phyloP scores from a whole-genome alignment of 306 rosid species.

The Albizia julibrissin region DNA sequence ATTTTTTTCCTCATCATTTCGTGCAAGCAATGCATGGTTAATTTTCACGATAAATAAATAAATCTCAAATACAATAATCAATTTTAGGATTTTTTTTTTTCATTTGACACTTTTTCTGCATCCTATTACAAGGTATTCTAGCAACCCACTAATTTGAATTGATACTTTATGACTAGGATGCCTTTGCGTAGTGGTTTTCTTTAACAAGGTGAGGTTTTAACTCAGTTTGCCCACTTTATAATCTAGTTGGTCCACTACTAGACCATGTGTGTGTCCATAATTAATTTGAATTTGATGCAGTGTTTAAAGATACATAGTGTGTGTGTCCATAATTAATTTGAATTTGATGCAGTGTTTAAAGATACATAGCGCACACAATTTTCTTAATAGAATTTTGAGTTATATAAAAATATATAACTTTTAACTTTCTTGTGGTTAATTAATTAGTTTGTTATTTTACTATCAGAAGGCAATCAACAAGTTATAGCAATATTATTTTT shows the following conservation, averaged over 20 bases:
- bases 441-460: not conserved
- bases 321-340: not conserved
- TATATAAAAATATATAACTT: not conserved
- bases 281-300: not conserved
- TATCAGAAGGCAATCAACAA: not conserved
- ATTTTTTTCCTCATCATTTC: conserved; percentile 25
- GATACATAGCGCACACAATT: not conserved
- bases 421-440: not conserved
- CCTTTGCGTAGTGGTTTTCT: too few relatives aligned
- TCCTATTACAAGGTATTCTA: too few relatives aligned
- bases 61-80: not conserved
- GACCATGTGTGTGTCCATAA: not conserved
- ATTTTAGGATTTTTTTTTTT: not conserved
- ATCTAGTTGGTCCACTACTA: too few relatives aligned
- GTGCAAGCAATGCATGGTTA: conserved; percentile 38
- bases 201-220: too few relatives aligned
- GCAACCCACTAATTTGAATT: too few relatives aligned
- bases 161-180: too few relatives aligned
- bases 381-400: not conserved
- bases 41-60: not conserved
- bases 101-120: too few relatives aligned
- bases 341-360: not conserved
- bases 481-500: not conserved
- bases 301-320: not conserved
- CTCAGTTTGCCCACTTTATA: too few relatives aligned